A percentile compares a stretch with the other conserved stretches of the same genome.
Evolutionary conservation across 2,329 filamentous ascomycete species (phyloP).

Genomic region (Aspergillus caelatus): DNA sequence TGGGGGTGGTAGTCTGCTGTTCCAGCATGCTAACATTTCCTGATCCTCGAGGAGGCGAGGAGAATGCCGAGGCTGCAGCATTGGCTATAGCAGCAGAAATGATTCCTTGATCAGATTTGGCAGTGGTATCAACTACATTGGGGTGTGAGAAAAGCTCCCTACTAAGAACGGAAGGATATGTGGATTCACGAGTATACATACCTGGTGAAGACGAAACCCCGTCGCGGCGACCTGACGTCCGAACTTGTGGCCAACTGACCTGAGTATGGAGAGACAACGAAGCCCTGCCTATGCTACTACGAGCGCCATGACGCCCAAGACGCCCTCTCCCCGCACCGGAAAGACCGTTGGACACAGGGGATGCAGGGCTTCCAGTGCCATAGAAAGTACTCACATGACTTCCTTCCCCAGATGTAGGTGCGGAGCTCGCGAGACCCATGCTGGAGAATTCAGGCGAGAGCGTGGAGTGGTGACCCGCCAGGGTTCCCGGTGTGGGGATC

Average conservation of each 20-base stretch:
- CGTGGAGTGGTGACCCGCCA: slow-evolving; percentile 60
- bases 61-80: slow-evolving; percentile 72
- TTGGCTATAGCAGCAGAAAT: slow-evolving; percentile 92
- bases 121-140: slow-evolving; percentile 37
- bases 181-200: slow-evolving; percentile 20
- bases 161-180: slow-evolving; percentile 21
- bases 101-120: slow-evolving; percentile 68
- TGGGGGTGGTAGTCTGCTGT: slow-evolving; percentile 67
- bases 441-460: slow-evolving; percentile 67
- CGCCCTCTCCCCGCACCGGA: slow-evolving; percentile 84
- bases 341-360: slow-evolving; percentile 67
- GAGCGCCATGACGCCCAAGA: slow-evolving; percentile 63
- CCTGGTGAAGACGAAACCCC: slow-evolving; percentile 48
- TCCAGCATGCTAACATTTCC: slow-evolving; percentile 80
- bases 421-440: slow-evolving; percentile 59
- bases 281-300: slow-evolving; percentile 60
- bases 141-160: slow-evolving; percentile 17
- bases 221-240: slow-evolving; percentile 52
- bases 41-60: slow-evolving; percentile 63
- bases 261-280: slow-evolving; percentile 64
- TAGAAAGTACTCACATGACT: slow-evolving; percentile 57
- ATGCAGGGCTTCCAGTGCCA: slow-evolving; percentile 56
- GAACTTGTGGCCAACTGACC: slow-evolving; percentile 56
- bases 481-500: slow-evolving; percentile 84
- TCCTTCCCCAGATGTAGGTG: slow-evolving; percentile 49